Evolutionary conservation across 1,284 basidiomycete genomes (phyloP), one percentile per base, ranked within the genome.

Genomic region (Agroathelia rolfsii): DNA sequence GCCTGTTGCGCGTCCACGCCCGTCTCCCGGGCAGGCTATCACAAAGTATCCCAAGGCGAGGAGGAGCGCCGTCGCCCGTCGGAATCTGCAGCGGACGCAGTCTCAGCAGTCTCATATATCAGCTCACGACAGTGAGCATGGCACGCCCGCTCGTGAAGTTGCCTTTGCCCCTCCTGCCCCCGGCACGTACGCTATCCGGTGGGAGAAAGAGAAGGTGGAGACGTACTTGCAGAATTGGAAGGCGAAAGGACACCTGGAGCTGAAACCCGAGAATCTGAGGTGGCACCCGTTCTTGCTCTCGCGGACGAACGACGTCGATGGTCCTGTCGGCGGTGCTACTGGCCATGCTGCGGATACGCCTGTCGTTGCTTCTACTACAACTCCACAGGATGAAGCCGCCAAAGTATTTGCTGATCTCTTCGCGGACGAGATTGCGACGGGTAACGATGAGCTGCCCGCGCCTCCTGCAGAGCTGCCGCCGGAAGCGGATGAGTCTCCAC

Each of bases 241-340:
- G 43, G 57, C 61, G 13, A 97, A 94, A 55, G 83, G 81, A 1
- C 85, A 93, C 49, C 50, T 93, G 39, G 72, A 62, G 46, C 67
- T 98, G 32, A 76, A 73, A 41, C 79, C 90, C 0, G 88, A 93
- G 48, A 80, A 80, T 53, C 68, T 98, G 40, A 90, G 89, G 50
- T 98, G 95, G 86, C 92, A 82, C 41, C 94, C 94, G 4, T 97
- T 95, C 61, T 61, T 95, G 24, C 58, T 92, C 23, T 65, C 79
- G 5, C 60, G 77, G 40, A 66, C 61, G 25, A 61, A 61, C 47
- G 42, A 59, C 61, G 27, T 60, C 59, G 21, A 52, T 55, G 20
- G 34, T 53, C 13, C 37, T 57, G 36, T 56, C 57, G 28, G 38
- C 42, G 28, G 52, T 53, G 32, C 50, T 49, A 19, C 53, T 50